Base-by-base conservation (phyloP, 371 early-diverging fungal species). In the Mortierella polycephala region DNA sequence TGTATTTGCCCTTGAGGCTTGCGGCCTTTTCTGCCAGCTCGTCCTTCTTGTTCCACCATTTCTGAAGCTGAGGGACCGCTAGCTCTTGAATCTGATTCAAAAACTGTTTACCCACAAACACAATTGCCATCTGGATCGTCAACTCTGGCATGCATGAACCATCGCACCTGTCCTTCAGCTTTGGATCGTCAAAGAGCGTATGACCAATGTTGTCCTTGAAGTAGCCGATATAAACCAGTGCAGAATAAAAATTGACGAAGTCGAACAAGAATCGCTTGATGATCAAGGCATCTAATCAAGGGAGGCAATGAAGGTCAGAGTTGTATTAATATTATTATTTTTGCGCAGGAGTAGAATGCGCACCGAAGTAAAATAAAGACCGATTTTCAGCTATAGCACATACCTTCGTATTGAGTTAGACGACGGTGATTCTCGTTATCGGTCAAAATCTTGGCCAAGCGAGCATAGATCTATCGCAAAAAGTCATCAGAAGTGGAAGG, bases 221-320 rank as follows among this genome's bases (percentile, higher is more conserved):
- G 21, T 86, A 69, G 10, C 85, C 84, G 46, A 88, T 83, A 63
- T 88, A 89, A 57, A 89, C 76, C 44, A 91, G 53, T 8, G 83
- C 67, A 14, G 85, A 75, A 75, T 88, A 91, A 60, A 83, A 85
- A 83, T 87, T 88, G 67, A 89, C 75, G 62, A 88, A 87, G 51
- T 81, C 83, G 59, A 89, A 83, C 47, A 91, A 39, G 82, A 86
- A 88, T n/a, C 67, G 81, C 72, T 91, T 91, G 60, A 82, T 54
- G 57, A 85, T 87, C 18, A 86, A 67, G 0, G 83, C 57, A 65
- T 89, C 87, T 85, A 67, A 37, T n/a, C n/a, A n/a, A n/a, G n/a
- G n/a, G n/a, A n/a, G n/a, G n/a, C n/a, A n/a, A n/a, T n/a, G n/a
- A n/a, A n/a, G n/a, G n/a, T n/a, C n/a, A n/a, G n/a, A n/a, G n/a